Evolutionary conservation across 2,329 filamentous ascomycete species (phyloP), one percentile per base, ranked within the genome.

Genomic region (Magnaporthiopsis incrustans): DNA sequence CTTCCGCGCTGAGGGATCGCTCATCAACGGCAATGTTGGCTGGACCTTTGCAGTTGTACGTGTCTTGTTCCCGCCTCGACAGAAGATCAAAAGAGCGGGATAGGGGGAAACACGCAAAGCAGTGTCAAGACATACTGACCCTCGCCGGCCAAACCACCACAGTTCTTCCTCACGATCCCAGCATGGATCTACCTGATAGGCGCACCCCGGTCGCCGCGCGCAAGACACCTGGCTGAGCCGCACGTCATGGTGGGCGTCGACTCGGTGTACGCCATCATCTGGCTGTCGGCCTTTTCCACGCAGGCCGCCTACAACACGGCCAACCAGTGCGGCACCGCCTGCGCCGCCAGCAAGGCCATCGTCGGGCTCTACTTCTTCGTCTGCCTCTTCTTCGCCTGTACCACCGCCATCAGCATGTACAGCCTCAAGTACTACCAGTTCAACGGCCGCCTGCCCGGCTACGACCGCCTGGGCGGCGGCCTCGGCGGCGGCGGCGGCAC

Each of bases 101-200:
- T 12, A 25, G 11, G 12, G 26, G 14, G 35, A 18, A 14, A n/a
- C 22, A 4, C 56, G n/a, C 3, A 14, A 11, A n/a, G 32, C 25
- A 35, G 33, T 11, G 33, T 8, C 33, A 22, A 25, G 32, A 6
- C 5, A 53, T 25, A n/a, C 44, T 53, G 22, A 53, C 32, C 25
- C 33, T n/a, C 7, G 22, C 5, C 22, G 4, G 11, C 59, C 60
- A 44, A 32, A 18, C 33, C 30, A 26, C 22, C 30, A 61, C 65
- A 89, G 87, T 88, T 84, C 74, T 89, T 89, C 76, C 75, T 89
- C 38, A 82, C 82, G 22, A 77, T 88, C 60, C 85, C 85, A 0
- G 84, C 85, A 59, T 86, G 86, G 78, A 80, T 89, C 66, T 90
- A 85, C 75, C 79, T 89, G 61, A 80, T 84, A 69, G 85, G 88